Evolutionary conservation across 495 filamentous ascomycete genomes (phyloP), one percentile per base, ranked within the genome.

Genomic region (Podospora conica): DNA sequence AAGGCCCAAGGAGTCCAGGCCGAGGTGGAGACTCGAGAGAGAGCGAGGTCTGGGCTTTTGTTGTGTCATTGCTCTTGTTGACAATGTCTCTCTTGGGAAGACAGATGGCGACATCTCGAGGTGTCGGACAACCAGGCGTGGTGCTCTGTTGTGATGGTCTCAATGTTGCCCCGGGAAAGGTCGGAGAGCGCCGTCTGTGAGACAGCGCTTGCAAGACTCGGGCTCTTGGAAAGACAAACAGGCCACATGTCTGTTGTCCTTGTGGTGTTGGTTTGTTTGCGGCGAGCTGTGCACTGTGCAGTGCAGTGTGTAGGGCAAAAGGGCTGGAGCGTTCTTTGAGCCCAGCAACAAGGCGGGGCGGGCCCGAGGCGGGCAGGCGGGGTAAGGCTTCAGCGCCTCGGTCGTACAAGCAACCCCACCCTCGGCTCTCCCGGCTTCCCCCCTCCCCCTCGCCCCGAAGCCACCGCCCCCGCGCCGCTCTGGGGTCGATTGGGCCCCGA

Each of bases 401-500:
- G 4, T 23, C 22, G 23, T 11, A 7, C 40, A 27, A 27, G 25
- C 25, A 48, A 48, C 22, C 55, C 55, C 55, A 27, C 22, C 55
- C 18, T 27, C 55, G 31, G 63, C 18, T 33, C 55, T 55, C 29
- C 63, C 54, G 55, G 61, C 20, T 56, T 31, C 27, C 58, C 55
- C 61, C 55, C 63, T 63, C 61, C 53, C 2, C 48, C 28, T 55
- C 63, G 57, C 54, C 54, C 31, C 63, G 24, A 58, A 31, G 28
- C 48, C 61, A 56, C 48, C 29, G 8, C 23, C 29, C 24, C 29
- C 24, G 24, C 54, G 54, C 25, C 48, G 15, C 18, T 54, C 61
- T 21, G 54, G 18, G 54, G 63, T 33, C 24, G 63, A 55, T 58
- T 58, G 63, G 63, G 63, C 58, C 63, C 55, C 28, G 40, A 58